Evolutionary conservation across 1,284 basidiomycete genomes (phyloP).

Genomic region (Omphalotus olearius): DNA sequence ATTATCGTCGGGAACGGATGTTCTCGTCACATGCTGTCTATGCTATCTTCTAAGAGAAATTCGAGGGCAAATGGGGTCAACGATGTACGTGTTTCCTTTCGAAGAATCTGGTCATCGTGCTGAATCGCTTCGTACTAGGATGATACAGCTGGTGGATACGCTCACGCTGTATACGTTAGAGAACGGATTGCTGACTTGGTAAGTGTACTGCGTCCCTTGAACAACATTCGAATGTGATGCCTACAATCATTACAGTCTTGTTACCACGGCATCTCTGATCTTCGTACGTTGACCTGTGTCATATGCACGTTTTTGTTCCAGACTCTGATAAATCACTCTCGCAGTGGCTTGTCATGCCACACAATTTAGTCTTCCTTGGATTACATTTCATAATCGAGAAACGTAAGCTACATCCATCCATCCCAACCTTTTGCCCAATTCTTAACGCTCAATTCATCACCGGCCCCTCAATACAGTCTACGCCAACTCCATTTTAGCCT

Average conservation of each 20-base stretch:
- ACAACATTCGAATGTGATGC: too few relatives aligned
- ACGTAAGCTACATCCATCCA: constrained; percentile 8
- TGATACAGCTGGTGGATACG: constrained; percentile 45
- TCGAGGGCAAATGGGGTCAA: constrained; percentile 20
- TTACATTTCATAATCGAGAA: constrained; percentile 21
- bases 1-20: constrained; percentile 42
- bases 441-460: background rate
- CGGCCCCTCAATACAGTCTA: constrained; percentile 8
- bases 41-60: constrained; percentile 38
- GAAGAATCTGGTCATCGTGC: background rate
- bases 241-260: constrained; percentile 24
- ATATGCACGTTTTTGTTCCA: background rate
- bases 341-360: constrained; percentile 20
- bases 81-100: constrained; percentile 13
- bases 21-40: constrained; percentile 43
- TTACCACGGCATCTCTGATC: constrained; percentile 34
- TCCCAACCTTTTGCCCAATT: background rate
- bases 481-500: constrained; percentile 14
- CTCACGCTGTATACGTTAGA: constrained; percentile 52
- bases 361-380: constrained; percentile 19
- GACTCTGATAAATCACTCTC: background rate
- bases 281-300: constrained; percentile 33
- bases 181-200: constrained; percentile 48
- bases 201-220: constrained; percentile 6
- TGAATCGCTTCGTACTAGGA: constrained; percentile 24